These are phyloP conservation scores for Teratosphaeriaceae sp. DNA, from an alignment of 2,329 filamentous ascomycete genomes.

Conservation along the genomic window DNA sequence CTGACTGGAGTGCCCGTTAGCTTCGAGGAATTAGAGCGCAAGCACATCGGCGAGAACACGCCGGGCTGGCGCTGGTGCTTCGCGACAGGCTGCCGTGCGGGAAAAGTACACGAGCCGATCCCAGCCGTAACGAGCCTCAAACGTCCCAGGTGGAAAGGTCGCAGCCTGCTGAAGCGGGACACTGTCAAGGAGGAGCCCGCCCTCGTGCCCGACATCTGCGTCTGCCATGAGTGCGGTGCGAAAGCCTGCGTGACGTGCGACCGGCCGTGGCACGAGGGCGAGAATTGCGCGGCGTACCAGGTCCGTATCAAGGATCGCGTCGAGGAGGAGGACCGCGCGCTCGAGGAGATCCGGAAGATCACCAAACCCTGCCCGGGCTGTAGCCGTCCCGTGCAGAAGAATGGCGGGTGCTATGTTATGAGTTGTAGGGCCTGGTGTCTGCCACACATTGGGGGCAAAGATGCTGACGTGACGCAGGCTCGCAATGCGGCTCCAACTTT, in stretches of 20 bases:
- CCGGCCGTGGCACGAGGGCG: slow-evolving; percentile 24
- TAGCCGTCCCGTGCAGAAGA: slow-evolving; percentile 24
- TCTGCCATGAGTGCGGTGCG: slow-evolving; percentile 23
- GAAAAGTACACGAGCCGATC: slow-evolving; percentile 37
- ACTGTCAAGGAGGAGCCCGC: background rate
- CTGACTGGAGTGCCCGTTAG: slow-evolving; percentile 22
- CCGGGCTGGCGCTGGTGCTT: slow-evolving; percentile 49
- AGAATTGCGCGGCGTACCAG: slow-evolving; percentile 30
- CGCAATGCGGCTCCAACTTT: slow-evolving; percentile 20
- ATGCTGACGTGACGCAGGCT: slow-evolving; percentile 6
- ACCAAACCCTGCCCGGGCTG: slow-evolving; percentile 27
- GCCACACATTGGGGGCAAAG: slow-evolving; percentile 4
- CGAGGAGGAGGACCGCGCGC: slow-evolving; percentile 25
- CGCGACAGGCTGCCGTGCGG: slow-evolving; percentile 41
- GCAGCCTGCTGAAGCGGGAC: slow-evolving; percentile 4
- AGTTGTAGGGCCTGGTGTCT: slow-evolving; percentile 15
- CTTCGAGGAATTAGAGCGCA: slow-evolving; percentile 27
- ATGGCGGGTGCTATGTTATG: slow-evolving; percentile 28
- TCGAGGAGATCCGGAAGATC: slow-evolving; percentile 13
- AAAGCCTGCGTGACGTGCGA: slow-evolving; percentile 27
- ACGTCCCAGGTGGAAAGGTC: slow-evolving; percentile 2
- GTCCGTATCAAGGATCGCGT: slow-evolving; percentile 15
- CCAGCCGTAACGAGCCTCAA: background rate
- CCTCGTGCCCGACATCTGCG: slow-evolving; percentile 21
- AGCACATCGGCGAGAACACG: slow-evolving; percentile 19